A percentile compares a stretch with the other conserved stretches of the same genome.
Evolutionary conservation across 495 filamentous ascomycete species (phyloP).

Genomic region (Penicillium crystallinum): DNA sequence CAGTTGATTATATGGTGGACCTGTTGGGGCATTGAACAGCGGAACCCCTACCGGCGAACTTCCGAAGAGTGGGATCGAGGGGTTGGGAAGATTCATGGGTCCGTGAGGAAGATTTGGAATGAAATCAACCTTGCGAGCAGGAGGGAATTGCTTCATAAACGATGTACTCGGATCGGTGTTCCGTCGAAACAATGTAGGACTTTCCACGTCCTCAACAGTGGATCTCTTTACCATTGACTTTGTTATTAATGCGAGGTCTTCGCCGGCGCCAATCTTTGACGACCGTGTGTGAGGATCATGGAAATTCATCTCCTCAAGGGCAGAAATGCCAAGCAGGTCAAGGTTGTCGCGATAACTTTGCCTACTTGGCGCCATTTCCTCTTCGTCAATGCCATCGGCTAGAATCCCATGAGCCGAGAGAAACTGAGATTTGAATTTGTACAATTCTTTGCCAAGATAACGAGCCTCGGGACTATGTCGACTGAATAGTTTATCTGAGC

Average conservation of each 20-base stretch:
- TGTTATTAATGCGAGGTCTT: constrained; percentile 23
- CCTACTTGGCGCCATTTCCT: constrained; percentile 31
- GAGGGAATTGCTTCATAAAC: constrained; percentile 16
- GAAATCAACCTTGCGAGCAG: constrained; percentile 13
- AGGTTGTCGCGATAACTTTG: constrained; percentile 43
- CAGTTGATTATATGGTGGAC: constrained; percentile 14
- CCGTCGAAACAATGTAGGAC: constrained; percentile 6
- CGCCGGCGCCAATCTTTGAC: constrained; percentile 12
- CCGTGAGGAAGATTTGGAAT: constrained; percentile 24
- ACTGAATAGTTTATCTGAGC: constrained; percentile 29
- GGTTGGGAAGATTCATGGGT: constrained; percentile 15
- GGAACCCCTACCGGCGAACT: constrained; percentile 36
- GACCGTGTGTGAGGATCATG: constrained; percentile 11
- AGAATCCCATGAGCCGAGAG: constrained; percentile 37
- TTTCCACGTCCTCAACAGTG: constrained; percentile 1
- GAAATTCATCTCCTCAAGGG: constrained; percentile 34
- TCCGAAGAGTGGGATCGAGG: constrained; percentile 24
- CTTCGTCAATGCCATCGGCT: constrained; percentile 35
- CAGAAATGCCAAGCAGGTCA: constrained; percentile 35
- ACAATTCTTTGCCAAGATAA: constrained; percentile 39
- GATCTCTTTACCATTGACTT: constrained; percentile 10
- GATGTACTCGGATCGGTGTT: constrained; percentile 8
- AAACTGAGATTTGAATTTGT: constrained; percentile 38
- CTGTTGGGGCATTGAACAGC: constrained; percentile 23
- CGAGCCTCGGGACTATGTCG: constrained; percentile 42